A percentile compares a stretch with the other conserved stretches of the same genome.
phyloP scores from a whole-genome alignment of 1,139 yeast genomes.

The Taphrina pruni region DNA sequence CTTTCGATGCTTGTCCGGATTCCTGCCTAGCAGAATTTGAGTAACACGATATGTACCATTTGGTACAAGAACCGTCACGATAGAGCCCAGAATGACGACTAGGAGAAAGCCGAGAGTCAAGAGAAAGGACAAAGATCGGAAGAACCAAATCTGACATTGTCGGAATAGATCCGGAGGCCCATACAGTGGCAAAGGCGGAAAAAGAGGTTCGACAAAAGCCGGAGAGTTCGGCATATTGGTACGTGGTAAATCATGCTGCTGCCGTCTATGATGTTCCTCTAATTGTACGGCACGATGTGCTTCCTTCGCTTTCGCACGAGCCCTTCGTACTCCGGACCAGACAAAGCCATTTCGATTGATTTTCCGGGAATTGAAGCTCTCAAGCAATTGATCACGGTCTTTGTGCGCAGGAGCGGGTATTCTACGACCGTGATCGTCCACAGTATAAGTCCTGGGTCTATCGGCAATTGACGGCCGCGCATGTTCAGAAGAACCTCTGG shows the following conservation, averaged over 20 bases:
- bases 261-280: conserved; percentile 5
- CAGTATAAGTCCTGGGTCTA: conserved; percentile 4
- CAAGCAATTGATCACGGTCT: conserved; percentile 9
- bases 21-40: not conserved
- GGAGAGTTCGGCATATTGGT: conserved; percentile 14
- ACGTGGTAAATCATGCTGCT: conserved; percentile 3
- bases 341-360: not conserved
- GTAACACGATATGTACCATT: not conserved
- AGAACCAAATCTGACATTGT: conserved; percentile 8
- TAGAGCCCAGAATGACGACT: conserved; percentile 24
- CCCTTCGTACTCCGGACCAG: conserved; percentile 11
- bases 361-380: not conserved
- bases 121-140: conserved; percentile 13
- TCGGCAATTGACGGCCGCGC: not conserved
- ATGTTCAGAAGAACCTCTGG: not conserved
- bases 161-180: conserved; percentile 26
- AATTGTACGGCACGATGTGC: conserved; percentile 14
- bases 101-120: conserved; percentile 17
- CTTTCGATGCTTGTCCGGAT: conserved; percentile 40
- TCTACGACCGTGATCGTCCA: conserved; percentile 15
- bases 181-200: conserved; percentile 30
- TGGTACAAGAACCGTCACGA: conserved; percentile 18
- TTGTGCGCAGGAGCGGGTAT: conserved; percentile 30
- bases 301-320: conserved; percentile 1
- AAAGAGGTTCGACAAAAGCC: conserved; percentile 23